Conservation (phyloP, 257 asterid genomes). For the Agastache rugosa region DNA sequence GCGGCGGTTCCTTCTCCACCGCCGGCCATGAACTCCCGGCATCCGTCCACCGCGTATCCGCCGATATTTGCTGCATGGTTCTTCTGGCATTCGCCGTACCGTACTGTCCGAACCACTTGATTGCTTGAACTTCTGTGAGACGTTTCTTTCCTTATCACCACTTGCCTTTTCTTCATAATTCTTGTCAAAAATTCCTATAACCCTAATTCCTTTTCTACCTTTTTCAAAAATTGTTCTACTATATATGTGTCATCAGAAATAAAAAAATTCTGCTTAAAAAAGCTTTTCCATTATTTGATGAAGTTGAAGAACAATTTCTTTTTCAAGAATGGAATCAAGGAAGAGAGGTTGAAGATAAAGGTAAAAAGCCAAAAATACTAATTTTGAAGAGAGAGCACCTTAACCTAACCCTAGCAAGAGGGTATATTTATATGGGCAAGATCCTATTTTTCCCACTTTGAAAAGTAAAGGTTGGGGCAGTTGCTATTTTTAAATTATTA, state of each 20-base stretch:
- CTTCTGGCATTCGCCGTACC: slow-evolving; percentile 67
- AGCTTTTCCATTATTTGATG: slow-evolving; percentile 12
- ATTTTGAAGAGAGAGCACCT: slow-evolving; percentile 33
- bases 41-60: slow-evolving; percentile 68
- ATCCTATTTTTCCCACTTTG: slow-evolving; percentile 47
- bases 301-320: neutral
- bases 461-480: slow-evolving; percentile 41
- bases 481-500: slow-evolving; percentile 29
- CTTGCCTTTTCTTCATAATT: slow-evolving; percentile 52
- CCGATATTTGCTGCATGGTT: slow-evolving; percentile 71
- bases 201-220: slow-evolving; percentile 26
- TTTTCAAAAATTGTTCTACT: neutral
- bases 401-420: slow-evolving; percentile 53
- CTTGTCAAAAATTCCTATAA: neutral
- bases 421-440: slow-evolving; percentile 40
- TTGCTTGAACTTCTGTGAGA: slow-evolving; percentile 36
- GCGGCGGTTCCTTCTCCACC: slow-evolving; percentile 55
- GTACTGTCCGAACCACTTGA: slow-evolving; percentile 34
- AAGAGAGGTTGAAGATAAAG: slow-evolving; percentile 11
- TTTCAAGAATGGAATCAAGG: slow-evolving; percentile 23
- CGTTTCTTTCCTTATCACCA: slow-evolving; percentile 48
- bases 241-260: neutral
- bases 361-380: slow-evolving; percentile 5
- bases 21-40: slow-evolving; percentile 75
- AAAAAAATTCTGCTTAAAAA: neutral